Conservation (phyloP, 2,329 filamentous ascomycete genomes). For the Triangularia setosa region DNA sequence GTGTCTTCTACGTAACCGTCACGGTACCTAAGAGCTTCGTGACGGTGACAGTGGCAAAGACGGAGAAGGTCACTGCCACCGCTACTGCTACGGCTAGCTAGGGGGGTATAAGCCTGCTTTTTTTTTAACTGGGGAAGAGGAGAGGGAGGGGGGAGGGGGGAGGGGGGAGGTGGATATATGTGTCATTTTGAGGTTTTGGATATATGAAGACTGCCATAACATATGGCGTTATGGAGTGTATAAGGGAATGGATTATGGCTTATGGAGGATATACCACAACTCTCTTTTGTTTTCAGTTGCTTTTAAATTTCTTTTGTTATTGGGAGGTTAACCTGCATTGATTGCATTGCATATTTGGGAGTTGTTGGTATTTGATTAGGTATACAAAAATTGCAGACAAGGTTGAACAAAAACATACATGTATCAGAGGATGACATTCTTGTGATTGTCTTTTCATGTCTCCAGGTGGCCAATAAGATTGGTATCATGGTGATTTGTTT, state of each 20-base stretch:
- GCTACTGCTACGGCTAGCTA: neutral
- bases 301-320: neutral
- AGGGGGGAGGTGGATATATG: no score
- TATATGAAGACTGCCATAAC: neutral
- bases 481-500: neutral
- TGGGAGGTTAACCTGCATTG: neutral
- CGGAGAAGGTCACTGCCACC: neutral
- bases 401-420: no score
- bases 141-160: no score
- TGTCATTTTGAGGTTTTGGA: neutral
- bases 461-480: no score
- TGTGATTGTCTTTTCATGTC: no score
- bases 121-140: neutral
- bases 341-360: neutral
- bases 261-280: slow-evolving; percentile 1
- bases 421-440: no score
- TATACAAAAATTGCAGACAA: neutral
- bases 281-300: neutral
- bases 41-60: slow-evolving; percentile 32
- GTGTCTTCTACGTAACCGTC: slow-evolving; percentile 39
- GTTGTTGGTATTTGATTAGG: neutral
- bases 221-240: neutral
- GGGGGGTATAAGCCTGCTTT: neutral
- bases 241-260: neutral
- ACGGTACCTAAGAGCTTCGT: slow-evolving; percentile 31